Percentiles rank a stretch among this genome's conserved stretches.
phyloP scores from a whole-genome alignment of 1,139 yeast genomes.

The Debaryomyces subglobosus region DNA sequence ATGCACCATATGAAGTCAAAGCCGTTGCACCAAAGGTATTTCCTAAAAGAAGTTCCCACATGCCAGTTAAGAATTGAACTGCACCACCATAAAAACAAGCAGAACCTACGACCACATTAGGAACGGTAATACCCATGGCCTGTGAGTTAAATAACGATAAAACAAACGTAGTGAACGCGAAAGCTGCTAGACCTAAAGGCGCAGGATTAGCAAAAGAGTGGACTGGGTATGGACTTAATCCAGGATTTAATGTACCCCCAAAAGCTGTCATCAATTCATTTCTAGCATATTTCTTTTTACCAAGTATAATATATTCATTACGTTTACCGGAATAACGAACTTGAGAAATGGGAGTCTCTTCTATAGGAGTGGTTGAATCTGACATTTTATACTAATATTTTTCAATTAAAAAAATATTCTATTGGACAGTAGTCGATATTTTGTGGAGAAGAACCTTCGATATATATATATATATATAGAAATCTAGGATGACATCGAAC shows the following conservation, averaged over 20 bases:
- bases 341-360: slow-evolving; percentile 19
- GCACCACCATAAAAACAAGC: slow-evolving; percentile 60
- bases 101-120: slow-evolving; percentile 46
- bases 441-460: neutral
- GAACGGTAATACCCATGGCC: slow-evolving; percentile 40
- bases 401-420: neutral
- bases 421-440: neutral
- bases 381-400: neutral
- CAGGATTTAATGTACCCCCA: slow-evolving; percentile 44
- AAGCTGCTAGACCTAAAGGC: slow-evolving; percentile 61
- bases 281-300: slow-evolving; percentile 31
- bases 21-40: slow-evolving; percentile 70
- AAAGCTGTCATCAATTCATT: slow-evolving; percentile 42
- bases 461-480: neutral
- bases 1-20: slow-evolving; percentile 72
- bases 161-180: slow-evolving; percentile 52
- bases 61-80: slow-evolving; percentile 65
- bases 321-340: slow-evolving; percentile 24
- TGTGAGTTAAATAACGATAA: slow-evolving; percentile 45
- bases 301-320: slow-evolving; percentile 30
- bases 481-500: neutral
- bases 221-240: slow-evolving; percentile 33
- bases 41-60: slow-evolving; percentile 65
- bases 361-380: neutral
- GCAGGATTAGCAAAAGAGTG: slow-evolving; percentile 56